Base-by-base conservation (phyloP, 176 grass and related monocot species). In the Avena insularis region DNA sequence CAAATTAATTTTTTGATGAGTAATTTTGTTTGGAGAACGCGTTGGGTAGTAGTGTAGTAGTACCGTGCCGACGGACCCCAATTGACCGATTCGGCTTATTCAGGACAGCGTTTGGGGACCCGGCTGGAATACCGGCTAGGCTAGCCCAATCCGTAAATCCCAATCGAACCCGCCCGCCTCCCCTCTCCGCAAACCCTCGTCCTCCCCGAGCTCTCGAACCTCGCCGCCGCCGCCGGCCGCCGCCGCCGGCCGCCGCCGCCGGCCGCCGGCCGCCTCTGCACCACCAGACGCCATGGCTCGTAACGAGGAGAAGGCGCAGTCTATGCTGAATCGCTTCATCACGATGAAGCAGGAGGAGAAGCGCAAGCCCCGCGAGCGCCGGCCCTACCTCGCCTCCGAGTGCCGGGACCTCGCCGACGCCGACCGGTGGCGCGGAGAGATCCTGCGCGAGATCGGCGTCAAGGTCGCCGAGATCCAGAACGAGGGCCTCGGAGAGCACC, bases 301-400 rank as follows among this genome's bases (percentile, higher is more conserved):
- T 10, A 98, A 98, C 82, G 92, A 98, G 85, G 97, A 98, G 93
- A 98, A 98, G 71, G 94, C 90, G 57, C 92, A 98, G 89, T 98
- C 97, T 9, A 98, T 98, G 97, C 90, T 98, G 38, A 98, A 98
- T 69, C 89, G 92, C 77, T 98, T 92, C 90, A 94, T 99, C 88
- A 88, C 92, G 85, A 99, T 99, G 97, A 99, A 99, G 92, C 91
- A 93, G 87, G 97, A 99, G 77, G 97, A 99, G 87, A 99, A 94
- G 90, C 89, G 94, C 38, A 99, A 99, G 85, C 97, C 97, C 45
- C 90, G 91, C 56, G 97, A 99, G 87, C 97, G 97, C 21, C 92
- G 94, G 50, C 97, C 97, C 7, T 99, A 85, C 94, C 90, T 99
- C 64, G 97, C 97, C 51, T 90, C 94, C 46, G 94, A 99, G 89